Evolutionary conservation across 192 early-diverging fungal genomes (phyloP).

Genomic region (Glomus cerebriforme): DNA sequence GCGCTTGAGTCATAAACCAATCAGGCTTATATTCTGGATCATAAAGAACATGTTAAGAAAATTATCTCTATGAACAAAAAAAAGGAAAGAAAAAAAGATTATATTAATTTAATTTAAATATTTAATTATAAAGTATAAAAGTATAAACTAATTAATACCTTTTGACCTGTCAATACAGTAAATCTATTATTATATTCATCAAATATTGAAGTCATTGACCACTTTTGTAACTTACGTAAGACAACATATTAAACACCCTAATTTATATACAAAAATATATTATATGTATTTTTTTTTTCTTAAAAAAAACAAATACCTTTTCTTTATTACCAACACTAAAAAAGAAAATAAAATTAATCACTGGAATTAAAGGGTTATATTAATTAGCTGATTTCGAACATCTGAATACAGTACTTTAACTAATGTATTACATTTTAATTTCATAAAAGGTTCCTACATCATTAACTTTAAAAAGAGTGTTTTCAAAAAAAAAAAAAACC

Average conservation of each 20-base stretch:
- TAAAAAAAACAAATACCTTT: conserved; percentile 56
- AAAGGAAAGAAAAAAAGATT: no score
- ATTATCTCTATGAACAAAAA: conserved; percentile 59
- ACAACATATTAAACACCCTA: conserved; percentile 93
- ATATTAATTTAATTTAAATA: not conserved
- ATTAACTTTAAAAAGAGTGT: not conserved
- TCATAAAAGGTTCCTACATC: conserved; percentile 61
- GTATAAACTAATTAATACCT: conserved; percentile 56
- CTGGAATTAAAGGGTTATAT: not conserved
- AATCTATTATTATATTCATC: conserved; percentile 98
- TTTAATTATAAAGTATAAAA: not conserved
- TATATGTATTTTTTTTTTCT: not conserved
- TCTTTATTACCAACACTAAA: conserved; percentile 83
- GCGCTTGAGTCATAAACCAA: conserved; percentile 40
- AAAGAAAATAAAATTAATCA: not conserved
- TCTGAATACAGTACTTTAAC: conserved; percentile 57
- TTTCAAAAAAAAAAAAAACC: not conserved
- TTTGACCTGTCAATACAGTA: no score
- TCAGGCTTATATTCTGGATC: conserved; percentile 48
- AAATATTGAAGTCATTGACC: conserved; percentile 97
- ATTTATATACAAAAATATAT: conserved; percentile 27
- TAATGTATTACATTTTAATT: conserved; percentile 52
- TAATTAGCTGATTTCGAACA: conserved; percentile 49
- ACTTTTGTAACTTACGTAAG: conserved; percentile 90
- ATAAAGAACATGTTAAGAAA: conserved; percentile 51